These are phyloP conservation scores for Fusarium austroafricanum DNA, from an alignment of 2,329 filamentous ascomycete genomes.

Conservation along the genomic window DNA sequence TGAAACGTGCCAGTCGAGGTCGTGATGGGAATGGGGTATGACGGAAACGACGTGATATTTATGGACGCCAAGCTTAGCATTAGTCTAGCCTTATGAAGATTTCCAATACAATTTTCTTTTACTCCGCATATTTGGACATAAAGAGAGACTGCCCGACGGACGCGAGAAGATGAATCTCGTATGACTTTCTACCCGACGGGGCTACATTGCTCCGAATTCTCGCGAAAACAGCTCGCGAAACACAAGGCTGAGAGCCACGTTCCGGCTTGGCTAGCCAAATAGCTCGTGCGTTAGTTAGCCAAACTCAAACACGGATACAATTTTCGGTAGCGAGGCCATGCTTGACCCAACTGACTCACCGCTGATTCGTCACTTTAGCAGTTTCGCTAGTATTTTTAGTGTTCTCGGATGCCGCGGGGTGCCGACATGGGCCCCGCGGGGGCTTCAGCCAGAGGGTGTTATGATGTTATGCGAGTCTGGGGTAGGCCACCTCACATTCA, in stretches of 20 bases:
- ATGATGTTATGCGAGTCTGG: too few species aligned
- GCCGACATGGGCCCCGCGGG: conserved; percentile 2
- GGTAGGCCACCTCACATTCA: too few species aligned
- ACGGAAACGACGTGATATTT: not conserved
- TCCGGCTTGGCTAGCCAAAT: not conserved
- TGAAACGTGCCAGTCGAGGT: conserved; percentile 1
- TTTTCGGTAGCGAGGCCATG: not conserved
- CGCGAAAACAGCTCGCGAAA: not conserved
- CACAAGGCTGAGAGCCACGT: not conserved
- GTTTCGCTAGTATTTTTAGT: not conserved
- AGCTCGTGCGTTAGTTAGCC: not conserved
- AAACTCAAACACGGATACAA: not conserved
- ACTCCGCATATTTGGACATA: not conserved
- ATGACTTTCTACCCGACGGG: not conserved
- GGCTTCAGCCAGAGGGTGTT: too few species aligned
- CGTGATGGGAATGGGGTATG: not conserved
- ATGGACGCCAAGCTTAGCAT: not conserved
- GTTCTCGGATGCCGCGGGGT: conserved; percentile 5
- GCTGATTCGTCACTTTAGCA: not conserved
- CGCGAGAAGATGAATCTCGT: not conserved
- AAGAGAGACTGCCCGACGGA: too few species aligned
- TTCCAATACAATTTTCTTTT: not conserved
- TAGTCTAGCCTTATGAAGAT: not conserved
- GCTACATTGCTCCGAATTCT: not conserved
- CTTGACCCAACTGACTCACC: too few species aligned